A percentile compares a stretch with the other conserved stretches of the same genome.
These are phyloP conservation scores for Penicillium sp. DNA, from an alignment of 2,329 filamentous ascomycete species.

Conservation along the genomic window DNA sequence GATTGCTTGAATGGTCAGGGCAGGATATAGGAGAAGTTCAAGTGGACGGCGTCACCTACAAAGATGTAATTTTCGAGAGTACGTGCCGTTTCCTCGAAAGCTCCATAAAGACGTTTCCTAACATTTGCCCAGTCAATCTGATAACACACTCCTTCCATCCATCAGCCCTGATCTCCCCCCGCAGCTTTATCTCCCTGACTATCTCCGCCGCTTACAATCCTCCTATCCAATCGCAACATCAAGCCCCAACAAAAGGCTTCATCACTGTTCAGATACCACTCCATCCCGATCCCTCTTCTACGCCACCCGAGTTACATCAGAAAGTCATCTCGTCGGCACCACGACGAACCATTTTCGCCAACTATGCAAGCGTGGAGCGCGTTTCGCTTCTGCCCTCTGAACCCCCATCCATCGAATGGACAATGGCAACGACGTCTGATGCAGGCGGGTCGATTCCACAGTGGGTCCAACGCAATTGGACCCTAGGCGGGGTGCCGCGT, in stretches of 20 bases:
- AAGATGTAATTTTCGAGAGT: slow-evolving; percentile 29
- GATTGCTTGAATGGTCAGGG: slow-evolving; percentile 28
- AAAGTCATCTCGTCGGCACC: slow-evolving; percentile 23
- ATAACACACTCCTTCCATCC: slow-evolving; percentile 39
- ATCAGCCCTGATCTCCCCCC: slow-evolving; percentile 28
- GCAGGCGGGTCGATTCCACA: slow-evolving; percentile 35
- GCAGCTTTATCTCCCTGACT: slow-evolving; percentile 32
- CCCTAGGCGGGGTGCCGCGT: slow-evolving; percentile 34
- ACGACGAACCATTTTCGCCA: slow-evolving; percentile 28
- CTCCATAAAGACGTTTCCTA: not conserved
- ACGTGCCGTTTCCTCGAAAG: not conserved
- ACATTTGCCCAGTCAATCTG: slow-evolving; percentile 27
- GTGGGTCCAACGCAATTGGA: slow-evolving; percentile 38
- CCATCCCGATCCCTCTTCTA: slow-evolving; percentile 5
- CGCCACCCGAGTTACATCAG: slow-evolving; percentile 17
- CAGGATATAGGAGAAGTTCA: slow-evolving; percentile 13
- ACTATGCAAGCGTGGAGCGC: slow-evolving; percentile 36
- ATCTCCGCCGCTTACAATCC: slow-evolving; percentile 29
- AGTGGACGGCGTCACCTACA: slow-evolving; percentile 5
- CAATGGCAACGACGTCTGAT: slow-evolving; percentile 38
- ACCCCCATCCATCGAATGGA: slow-evolving; percentile 28
- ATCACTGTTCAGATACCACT: slow-evolving; percentile 35
- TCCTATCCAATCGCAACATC: slow-evolving; percentile 18
- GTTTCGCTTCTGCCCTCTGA: slow-evolving; percentile 14
- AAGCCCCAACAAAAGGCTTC: slow-evolving; percentile 21